Conservation (phyloP, 441 rosid species). For the Populus hybrid region DNA sequence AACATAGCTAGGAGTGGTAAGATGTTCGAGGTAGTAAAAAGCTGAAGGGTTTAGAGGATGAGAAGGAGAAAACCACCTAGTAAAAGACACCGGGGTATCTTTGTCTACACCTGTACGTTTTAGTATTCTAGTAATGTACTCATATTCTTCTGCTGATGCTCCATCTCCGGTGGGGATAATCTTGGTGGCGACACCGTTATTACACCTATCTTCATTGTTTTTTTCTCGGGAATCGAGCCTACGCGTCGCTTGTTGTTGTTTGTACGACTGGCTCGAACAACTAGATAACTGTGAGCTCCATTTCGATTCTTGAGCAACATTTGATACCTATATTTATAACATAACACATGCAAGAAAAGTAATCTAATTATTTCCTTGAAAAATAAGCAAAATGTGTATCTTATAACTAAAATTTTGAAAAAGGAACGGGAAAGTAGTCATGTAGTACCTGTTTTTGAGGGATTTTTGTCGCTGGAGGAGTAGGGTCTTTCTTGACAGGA, state of each 20-base stretch:
- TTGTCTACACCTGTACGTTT: slow-evolving; percentile 51
- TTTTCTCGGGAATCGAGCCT: slow-evolving; percentile 29
- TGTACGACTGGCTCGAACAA: slow-evolving; percentile 57
- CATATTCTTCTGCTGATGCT: slow-evolving; percentile 36
- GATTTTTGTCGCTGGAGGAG: slow-evolving; percentile 39
- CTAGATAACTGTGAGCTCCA: slow-evolving; percentile 51
- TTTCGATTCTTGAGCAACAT: slow-evolving; percentile 40
- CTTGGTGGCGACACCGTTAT: slow-evolving; percentile 19
- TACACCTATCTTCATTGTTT: slow-evolving; percentile 21
- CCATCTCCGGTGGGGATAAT: slow-evolving; percentile 12
- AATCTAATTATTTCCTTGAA: background rate
- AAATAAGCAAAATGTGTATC: background rate
- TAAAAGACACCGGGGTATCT: slow-evolving; percentile 47
- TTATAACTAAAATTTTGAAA: background rate
- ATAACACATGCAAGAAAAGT: background rate
- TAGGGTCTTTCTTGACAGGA: slow-evolving; percentile 61
- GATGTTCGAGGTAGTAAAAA: slow-evolving; percentile 57
- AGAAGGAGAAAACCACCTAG: slow-evolving; percentile 61
- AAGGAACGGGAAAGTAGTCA: background rate
- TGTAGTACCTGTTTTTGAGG: slow-evolving; percentile 51
- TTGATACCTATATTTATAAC: slow-evolving; percentile 24
- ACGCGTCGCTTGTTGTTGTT: slow-evolving; percentile 26
- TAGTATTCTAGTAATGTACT: slow-evolving; percentile 63
- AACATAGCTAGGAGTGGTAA: slow-evolving; percentile 17
- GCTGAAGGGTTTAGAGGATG: slow-evolving; percentile 53